These are phyloP conservation scores for Groenewaldozyma auringiensis DNA, from an alignment of 1,139 yeast species.

Conservation along the genomic window DNA sequence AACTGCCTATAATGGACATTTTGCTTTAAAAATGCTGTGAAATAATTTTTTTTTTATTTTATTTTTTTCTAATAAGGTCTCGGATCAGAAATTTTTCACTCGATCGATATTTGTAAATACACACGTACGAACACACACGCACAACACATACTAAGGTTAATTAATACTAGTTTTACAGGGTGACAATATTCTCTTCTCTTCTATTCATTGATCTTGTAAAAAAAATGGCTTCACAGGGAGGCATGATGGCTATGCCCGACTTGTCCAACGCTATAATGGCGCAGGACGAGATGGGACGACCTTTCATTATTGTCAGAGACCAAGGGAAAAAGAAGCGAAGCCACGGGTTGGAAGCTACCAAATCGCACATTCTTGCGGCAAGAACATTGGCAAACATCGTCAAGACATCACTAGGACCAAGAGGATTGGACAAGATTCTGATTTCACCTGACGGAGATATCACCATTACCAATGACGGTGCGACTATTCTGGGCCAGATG, in stretches of 20 bases:
- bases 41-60: background rate
- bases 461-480: constrained; percentile 97
- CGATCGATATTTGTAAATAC: no score
- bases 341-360: constrained; percentile 93
- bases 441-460: constrained; percentile 95
- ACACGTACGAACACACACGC: no score
- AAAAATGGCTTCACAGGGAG: constrained; percentile 17
- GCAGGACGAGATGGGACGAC: constrained; percentile 98
- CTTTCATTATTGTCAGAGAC: constrained; percentile 93
- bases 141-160: no score
- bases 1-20: constrained; percentile 93
- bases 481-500: constrained; percentile 93
- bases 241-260: constrained; percentile 72
- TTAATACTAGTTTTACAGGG: no score
- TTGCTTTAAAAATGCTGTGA: no score
- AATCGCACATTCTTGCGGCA: constrained; percentile 88
- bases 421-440: constrained; percentile 95
- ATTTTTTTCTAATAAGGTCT: background rate
- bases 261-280: constrained; percentile 97
- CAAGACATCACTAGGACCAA: constrained; percentile 89
- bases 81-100: no score
- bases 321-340: constrained; percentile 90
- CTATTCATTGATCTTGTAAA: background rate
- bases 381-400: constrained; percentile 90
- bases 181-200: no score